Evolutionary conservation across 129 eudicot genomes (phyloP).

Genomic region (Tagetes patula): DNA sequence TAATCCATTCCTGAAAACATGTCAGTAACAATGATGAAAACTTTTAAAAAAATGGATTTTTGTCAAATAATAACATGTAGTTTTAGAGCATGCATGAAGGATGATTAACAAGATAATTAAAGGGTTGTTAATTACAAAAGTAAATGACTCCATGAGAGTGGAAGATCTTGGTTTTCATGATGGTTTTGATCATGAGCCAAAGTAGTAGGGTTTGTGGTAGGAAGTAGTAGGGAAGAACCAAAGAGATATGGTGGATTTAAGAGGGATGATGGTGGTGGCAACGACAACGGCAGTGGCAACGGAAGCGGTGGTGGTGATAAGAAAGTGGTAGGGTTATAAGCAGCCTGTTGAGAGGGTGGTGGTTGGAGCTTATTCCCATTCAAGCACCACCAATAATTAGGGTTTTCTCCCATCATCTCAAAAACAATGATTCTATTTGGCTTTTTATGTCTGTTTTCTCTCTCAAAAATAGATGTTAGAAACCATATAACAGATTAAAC

Average conservation of each 20-base stretch:
- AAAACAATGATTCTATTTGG: constrained; percentile 19
- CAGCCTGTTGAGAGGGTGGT: constrained; percentile 41
- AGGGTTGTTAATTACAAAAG: constrained; percentile 48
- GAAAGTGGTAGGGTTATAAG: constrained; percentile 33
- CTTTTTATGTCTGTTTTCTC: constrained; percentile 27
- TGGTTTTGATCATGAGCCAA: constrained; percentile 22
- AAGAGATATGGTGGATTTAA: constrained; percentile 35
- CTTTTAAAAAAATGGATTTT: not conserved
- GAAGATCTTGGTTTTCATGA: constrained; percentile 50
- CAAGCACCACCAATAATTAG: constrained; percentile 80
- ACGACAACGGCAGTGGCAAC: constrained; percentile 12
- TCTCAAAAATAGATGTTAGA: constrained; percentile 11
- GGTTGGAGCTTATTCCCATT: constrained; percentile 49
- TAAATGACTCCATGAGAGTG: constrained; percentile 76
- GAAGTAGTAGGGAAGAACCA: constrained; percentile 41
- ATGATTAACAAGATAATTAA: constrained; percentile 18
- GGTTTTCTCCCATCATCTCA: constrained; percentile 82
- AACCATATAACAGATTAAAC: constrained; percentile 29
- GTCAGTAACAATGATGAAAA: not conserved
- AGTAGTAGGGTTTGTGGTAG: constrained; percentile 32
- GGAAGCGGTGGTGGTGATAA: constrained; percentile 23
- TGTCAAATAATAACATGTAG: constrained; percentile 4
- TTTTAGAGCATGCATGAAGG: constrained; percentile 18
- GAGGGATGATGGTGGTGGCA: constrained; percentile 27
- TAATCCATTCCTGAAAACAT: constrained; percentile 51